Base-by-base conservation (phyloP, 2,329 filamentous ascomycete genomes). In the Colletotrichum tabaci region DNA sequence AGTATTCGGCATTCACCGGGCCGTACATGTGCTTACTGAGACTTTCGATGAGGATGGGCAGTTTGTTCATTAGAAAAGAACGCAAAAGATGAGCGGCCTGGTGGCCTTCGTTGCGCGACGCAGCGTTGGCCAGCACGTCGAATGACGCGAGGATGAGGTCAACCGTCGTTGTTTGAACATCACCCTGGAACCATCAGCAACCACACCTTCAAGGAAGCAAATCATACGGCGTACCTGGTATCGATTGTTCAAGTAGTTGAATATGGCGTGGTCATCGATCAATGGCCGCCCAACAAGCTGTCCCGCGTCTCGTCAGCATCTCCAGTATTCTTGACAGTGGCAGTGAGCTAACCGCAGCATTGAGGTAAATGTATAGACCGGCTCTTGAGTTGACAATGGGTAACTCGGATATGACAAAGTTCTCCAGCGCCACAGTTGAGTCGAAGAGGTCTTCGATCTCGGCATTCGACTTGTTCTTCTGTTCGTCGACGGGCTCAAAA, bases 111-210 rank as follows among this genome's bases (percentile, higher is more conserved):
- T 86, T 87, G 7, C 87, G 90, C 75, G 96, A 94, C 74, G 96
- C 93, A 6, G 93, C 93, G 77, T 97, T 97, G 46, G 95, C 93
- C 18, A 99, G 86, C 6, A 97, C 88, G 76, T 98, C 95, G 77
- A 99, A 98, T 0, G 95, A 92, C 1, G 95, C 94, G 12, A 96
- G 88, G 52, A 98, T 93, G 2, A 98, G 86, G 76, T 98, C 95
- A 65, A 94, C 90, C 0, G 93, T 90, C 55, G 94, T 91, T 15
- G 89, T 88, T 80, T 96, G 93, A 52, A 93, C 87, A 76, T 98
- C 93, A 49, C 92, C 93, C 88, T 95, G 66, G 5, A n/a, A 49
- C 8, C 3, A 40, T 70, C 30, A 65, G 55, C 30, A 15, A 10
- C 9, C 9, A 23, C 21, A 30, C 16, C n/a, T 13, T 30, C 18